Evolutionary conservation across 1,139 yeast species (phyloP), one percentile per base, ranked within the genome.

Genomic region (Debaryomycetaceae sp.): DNA sequence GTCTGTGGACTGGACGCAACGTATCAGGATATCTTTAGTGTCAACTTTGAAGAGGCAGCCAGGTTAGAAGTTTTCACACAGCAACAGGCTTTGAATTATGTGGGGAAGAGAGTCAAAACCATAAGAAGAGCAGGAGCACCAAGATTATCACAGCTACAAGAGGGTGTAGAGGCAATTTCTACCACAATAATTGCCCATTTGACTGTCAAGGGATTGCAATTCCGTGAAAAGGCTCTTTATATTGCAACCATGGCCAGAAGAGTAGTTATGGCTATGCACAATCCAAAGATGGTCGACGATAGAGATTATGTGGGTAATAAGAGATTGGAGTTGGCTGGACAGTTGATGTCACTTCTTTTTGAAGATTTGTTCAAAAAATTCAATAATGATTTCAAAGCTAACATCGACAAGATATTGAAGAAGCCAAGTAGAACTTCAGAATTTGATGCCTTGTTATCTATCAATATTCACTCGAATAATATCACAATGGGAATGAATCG

Each of bases 221-320:
- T 93, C 71, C 80, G 96, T 53, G 97, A 90, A 63, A 93, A 93
- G 68, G 97, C 98, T 0, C 68, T 95, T 37, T 93, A 93, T 62
- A 83, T 93, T 54, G 97, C 98, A 6, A 84, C 89, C 66, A 93
- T 95, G 99, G 87, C 99, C 1, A 80, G 99, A 63, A 80, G 98
- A 59, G 98, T 93, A 4, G 78, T 93, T 27, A 88, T 89, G 95
- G 90, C 99, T 5, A 89, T 93, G 85, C 85, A 88, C 52, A 87
- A 93, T 61, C 96, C 98, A 5, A 84, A 85, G 55, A 85, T 90
- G 87, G 97, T 95, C 30, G 99, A 93, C 60, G 99, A 95, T 66
- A 81, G 99, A 68, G 99, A 95, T 72, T 93, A 93, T 60, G 99
- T 95, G 38, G 99, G 99, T 72, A 93, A 93, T 69, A 93, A 93